Conservation (phyloP, 768 basidiomycete genomes). For the Boletus huronensis region DNA sequence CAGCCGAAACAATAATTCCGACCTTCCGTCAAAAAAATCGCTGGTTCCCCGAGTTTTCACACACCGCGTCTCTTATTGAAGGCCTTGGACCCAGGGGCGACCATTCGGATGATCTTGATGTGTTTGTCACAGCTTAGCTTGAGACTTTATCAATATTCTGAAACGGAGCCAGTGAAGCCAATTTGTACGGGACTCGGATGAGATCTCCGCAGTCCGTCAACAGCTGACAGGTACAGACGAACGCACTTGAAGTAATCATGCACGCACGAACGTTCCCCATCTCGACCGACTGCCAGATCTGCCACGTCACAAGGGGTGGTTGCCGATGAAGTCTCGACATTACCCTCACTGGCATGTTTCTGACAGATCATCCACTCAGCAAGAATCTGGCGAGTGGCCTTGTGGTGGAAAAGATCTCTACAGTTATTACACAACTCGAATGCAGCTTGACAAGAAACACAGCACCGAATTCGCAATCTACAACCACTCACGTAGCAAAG, state of each 20-base stretch:
- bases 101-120: background rate
- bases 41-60: background rate
- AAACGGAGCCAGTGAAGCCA: background rate
- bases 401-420: background rate
- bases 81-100: background rate
- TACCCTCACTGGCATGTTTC: too few species aligned
- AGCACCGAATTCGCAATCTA: background rate
- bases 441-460: background rate
- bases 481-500: conserved; percentile 18
- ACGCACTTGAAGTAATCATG: background rate
- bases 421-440: background rate
- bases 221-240: background rate
- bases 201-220: too few species aligned
- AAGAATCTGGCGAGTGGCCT: background rate
- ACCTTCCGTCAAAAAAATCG: background rate
- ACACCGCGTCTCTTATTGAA: background rate
- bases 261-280: background rate
- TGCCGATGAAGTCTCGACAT: too few species aligned
- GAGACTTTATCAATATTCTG: background rate
- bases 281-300: too few species aligned
- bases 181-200: background rate
- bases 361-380: too few species aligned
- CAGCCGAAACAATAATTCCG: background rate
- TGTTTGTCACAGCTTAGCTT: background rate
- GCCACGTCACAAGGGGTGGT: too few species aligned